phyloP scores from a whole-genome alignment of 148 eudicot species.

The Spergularia marina region DNA sequence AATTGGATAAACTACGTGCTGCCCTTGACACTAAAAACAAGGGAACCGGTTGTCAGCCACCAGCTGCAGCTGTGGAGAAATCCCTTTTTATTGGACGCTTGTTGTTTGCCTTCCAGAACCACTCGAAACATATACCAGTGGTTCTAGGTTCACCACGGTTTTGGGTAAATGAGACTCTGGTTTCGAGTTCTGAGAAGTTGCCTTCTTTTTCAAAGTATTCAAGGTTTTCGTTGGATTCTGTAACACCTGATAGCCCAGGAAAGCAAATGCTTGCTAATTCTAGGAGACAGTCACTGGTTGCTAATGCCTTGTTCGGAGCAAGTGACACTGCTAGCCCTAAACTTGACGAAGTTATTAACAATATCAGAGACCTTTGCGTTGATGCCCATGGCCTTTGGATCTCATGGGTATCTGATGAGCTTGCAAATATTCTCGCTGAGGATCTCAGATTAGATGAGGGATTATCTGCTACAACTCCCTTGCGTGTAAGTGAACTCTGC shows the following conservation, averaged over 20 bases:
- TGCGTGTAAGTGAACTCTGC: slow-evolving; percentile 58
- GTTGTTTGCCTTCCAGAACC: slow-evolving; percentile 82
- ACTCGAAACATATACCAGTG: slow-evolving; percentile 74
- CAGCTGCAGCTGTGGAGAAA: slow-evolving; percentile 63
- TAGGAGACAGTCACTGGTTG: slow-evolving; percentile 63
- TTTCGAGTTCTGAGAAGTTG: slow-evolving; percentile 43
- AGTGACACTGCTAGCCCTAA: slow-evolving; percentile 69
- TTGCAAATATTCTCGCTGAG: slow-evolving; percentile 48
- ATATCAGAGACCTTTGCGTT: slow-evolving; percentile 65
- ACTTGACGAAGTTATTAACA: slow-evolving; percentile 65
- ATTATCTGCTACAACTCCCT: slow-evolving; percentile 55
- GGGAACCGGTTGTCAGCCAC: slow-evolving; percentile 30
- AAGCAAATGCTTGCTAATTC: slow-evolving; percentile 46
- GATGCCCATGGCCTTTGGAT: slow-evolving; percentile 86
- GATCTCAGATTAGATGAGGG: slow-evolving; percentile 72
- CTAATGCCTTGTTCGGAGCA: slow-evolving; percentile 67
- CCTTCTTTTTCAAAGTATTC: slow-evolving; percentile 47
- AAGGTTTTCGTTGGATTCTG: slow-evolving; percentile 45
- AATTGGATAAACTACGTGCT: slow-evolving; percentile 58
- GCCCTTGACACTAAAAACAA: slow-evolving; percentile 40
- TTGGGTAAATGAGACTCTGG: slow-evolving; percentile 58
- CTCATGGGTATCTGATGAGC: slow-evolving; percentile 84
- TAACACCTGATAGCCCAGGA: slow-evolving; percentile 44
- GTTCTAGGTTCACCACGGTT: slow-evolving; percentile 84
- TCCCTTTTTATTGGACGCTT: slow-evolving; percentile 84